Conservation (phyloP, 495 filamentous ascomycete species). For the Aspergillus homomorphus region DNA sequence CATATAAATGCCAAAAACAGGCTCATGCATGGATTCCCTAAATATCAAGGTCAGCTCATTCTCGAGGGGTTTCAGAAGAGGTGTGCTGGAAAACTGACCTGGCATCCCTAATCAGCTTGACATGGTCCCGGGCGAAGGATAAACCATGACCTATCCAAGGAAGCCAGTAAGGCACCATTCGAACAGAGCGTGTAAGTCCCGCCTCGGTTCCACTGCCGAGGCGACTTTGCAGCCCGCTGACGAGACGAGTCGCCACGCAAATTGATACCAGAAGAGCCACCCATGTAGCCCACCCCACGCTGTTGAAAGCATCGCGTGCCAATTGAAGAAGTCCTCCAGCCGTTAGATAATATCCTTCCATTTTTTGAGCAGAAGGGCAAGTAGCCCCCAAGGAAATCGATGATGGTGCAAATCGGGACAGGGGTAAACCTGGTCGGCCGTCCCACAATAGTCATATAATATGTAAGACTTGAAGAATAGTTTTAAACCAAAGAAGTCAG, state of each 20-base stretch:
- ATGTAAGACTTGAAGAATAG: not conserved
- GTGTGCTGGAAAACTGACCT: slow-evolving; percentile 33
- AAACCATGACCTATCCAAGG: slow-evolving; percentile 55
- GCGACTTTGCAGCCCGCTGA: slow-evolving; percentile 36
- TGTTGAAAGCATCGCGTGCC: slow-evolving; percentile 11
- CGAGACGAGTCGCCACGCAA: slow-evolving; percentile 41
- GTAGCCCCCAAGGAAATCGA: not conserved
- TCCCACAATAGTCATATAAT: not conserved
- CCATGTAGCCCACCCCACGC: slow-evolving; percentile 25
- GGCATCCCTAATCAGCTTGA: slow-evolving; percentile 37
- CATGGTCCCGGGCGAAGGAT: slow-evolving; percentile 44
- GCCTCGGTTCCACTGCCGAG: slow-evolving; percentile 12
- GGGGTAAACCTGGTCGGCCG: not conserved
- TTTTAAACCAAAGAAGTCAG: not conserved
- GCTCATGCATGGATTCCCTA: slow-evolving; percentile 39
- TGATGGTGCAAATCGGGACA: not conserved
- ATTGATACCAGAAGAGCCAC: slow-evolving; percentile 26
- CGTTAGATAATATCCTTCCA: slow-evolving; percentile 22
- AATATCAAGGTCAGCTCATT: slow-evolving; percentile 6
- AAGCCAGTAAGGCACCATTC: slow-evolving; percentile 56
- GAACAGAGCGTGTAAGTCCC: slow-evolving; percentile 31
- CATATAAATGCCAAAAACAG: slow-evolving; percentile 53
- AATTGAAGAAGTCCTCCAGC: slow-evolving; percentile 20
- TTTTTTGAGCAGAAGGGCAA: slow-evolving; percentile 2
- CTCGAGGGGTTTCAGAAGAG: slow-evolving; percentile 13